phyloP scores from a whole-genome alignment of 164 flowering plant genomes.

The Saururus chinensis region DNA sequence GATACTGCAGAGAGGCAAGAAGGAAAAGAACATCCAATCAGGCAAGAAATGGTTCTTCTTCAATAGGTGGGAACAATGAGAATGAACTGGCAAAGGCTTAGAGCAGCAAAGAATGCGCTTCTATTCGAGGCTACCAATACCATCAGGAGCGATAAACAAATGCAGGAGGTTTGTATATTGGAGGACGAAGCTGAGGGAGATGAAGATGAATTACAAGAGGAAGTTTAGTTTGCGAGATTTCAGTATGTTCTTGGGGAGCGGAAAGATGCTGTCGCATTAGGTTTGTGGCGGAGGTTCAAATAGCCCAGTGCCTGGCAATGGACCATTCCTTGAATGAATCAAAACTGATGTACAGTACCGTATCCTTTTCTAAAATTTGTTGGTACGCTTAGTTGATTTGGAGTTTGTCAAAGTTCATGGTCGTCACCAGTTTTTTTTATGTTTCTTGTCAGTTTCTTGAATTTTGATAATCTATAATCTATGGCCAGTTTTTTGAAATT shows the following conservation, averaged over 20 bases:
- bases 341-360: not conserved
- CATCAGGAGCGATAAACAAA: conserved; percentile 7
- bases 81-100: conserved; percentile 10
- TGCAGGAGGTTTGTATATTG: conserved; percentile 16
- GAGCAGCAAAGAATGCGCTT: conserved; percentile 10
- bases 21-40: conserved; percentile 26
- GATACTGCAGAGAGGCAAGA: conserved; percentile 64
- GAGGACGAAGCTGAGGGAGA: conserved; percentile 25
- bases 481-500: not conserved
- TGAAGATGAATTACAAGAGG: conserved; percentile 24
- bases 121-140: conserved; percentile 7
- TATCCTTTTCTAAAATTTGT: not conserved
- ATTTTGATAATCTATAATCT: not conserved
- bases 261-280: not conserved
- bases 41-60: conserved; percentile 8
- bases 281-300: not conserved
- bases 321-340: not conserved
- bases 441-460: not conserved
- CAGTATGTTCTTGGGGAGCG: not conserved
- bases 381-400: not conserved
- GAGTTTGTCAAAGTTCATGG: not conserved
- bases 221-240: not conserved
- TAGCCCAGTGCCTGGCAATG: not conserved
- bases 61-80: conserved; percentile 12
- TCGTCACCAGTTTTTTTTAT: not conserved